Evolutionary conservation across 306 rosid species (phyloP).

Genomic region (Malus sylvestris): DNA sequence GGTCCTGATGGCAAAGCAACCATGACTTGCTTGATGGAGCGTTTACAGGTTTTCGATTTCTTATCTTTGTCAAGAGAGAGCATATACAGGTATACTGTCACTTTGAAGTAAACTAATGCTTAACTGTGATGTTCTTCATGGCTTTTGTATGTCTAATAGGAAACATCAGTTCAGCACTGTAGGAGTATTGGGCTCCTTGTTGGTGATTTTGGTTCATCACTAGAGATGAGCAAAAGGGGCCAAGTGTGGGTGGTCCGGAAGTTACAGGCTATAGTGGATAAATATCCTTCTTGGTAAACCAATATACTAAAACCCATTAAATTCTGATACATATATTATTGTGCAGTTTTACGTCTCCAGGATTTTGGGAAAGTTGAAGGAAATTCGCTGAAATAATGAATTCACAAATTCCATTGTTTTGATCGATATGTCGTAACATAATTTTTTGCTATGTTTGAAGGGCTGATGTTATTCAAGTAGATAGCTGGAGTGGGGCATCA

Average conservation of each 20-base stretch:
- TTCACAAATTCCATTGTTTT: not conserved
- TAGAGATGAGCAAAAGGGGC: constrained; percentile 13
- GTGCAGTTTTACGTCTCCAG: not conserved
- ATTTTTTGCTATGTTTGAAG: not conserved
- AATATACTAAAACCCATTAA: not conserved
- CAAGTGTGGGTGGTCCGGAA: constrained; percentile 16
- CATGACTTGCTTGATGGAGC: constrained; percentile 4
- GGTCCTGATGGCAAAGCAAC: constrained; percentile 15
- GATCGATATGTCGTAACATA: not conserved
- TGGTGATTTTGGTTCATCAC: constrained; percentile 8
- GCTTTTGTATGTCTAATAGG: not conserved
- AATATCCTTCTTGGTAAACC: constrained; percentile 21
- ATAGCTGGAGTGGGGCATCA: constrained; percentile 62
- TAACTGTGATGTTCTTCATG: not conserved
- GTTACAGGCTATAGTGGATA: constrained; percentile 4
- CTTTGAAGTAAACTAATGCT: not conserved
- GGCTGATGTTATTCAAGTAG: constrained; percentile 24
- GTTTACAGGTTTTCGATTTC: constrained; percentile 7
- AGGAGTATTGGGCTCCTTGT: constrained; percentile 3
- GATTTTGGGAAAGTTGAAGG: too few species aligned
- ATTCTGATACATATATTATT: not conserved
- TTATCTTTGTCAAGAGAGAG: not conserved
- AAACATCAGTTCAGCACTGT: constrained; percentile 21
- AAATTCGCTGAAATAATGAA: too few species aligned
- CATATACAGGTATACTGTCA: not conserved